These are phyloP conservation scores for Chionographis japonica DNA, from an alignment of 106 monocot species.

Conservation along the genomic window DNA sequence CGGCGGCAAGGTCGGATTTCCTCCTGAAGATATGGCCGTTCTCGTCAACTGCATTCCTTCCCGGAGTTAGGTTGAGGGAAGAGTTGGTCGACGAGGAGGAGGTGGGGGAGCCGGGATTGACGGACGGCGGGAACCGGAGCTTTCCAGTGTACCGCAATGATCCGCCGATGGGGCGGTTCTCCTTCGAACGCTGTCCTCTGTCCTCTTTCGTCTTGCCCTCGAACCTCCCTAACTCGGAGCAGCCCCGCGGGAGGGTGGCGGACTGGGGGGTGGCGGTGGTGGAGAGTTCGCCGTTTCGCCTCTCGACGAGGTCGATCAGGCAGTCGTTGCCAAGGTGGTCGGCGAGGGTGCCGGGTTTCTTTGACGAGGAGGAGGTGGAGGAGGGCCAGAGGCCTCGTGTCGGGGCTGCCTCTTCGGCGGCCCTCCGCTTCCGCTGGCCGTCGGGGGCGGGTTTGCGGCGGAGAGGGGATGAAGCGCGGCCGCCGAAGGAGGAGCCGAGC, in stretches of 20 bases:
- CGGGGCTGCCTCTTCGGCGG: not conserved
- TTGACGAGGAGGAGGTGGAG: not conserved
- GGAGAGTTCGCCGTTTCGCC: not conserved
- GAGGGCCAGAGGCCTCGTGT: not conserved
- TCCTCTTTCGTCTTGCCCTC: not conserved
- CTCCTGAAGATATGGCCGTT: not conserved
- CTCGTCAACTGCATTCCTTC: not conserved
- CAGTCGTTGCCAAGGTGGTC: conserved; percentile 10
- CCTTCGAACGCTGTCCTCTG: not conserved
- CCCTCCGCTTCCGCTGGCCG: not conserved
- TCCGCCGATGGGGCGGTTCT: conserved; percentile 5
- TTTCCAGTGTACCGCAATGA: conserved; percentile 4
- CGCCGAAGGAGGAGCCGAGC: not conserved
- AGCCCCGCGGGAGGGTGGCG: not conserved
- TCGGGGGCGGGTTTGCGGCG: conserved; percentile 1
- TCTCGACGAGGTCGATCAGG: conserved; percentile 6
- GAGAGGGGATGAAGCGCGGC: not conserved
- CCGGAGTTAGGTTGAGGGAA: not conserved
- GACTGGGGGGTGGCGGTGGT: not conserved
- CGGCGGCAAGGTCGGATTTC: not conserved
- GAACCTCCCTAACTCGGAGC: conserved; percentile 3
- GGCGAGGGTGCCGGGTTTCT: conserved; percentile 3
- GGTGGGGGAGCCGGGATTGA: not conserved
- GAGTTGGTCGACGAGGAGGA: not conserved
- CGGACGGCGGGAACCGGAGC: conserved; percentile 5